phyloP scores from a whole-genome alignment of 305 asterid species.

The Fraxinus latifolia region DNA sequence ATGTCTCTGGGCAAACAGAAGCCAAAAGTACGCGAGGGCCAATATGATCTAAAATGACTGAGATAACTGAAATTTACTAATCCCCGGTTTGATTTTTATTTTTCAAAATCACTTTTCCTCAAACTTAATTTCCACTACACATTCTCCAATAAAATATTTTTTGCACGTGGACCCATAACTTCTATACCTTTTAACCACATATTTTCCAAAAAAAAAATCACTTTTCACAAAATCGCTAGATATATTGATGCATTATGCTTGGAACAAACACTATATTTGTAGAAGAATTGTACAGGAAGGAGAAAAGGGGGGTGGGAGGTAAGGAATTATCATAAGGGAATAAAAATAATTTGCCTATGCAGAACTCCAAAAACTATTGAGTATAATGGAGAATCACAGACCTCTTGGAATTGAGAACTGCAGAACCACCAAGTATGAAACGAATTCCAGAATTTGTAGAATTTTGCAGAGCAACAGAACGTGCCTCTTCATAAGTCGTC shows the following conservation, averaged over 20 bases:
- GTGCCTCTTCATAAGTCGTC: conserved; percentile 96
- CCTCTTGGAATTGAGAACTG: conserved; percentile 87
- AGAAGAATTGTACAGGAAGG: not conserved
- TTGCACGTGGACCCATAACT: not conserved
- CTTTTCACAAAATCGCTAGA: not conserved
- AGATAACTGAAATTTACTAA: not conserved
- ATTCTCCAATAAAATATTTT: not conserved
- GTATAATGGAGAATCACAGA: conserved; percentile 25
- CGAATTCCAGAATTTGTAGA: conserved; percentile 86
- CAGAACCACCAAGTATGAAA: conserved; percentile 91
- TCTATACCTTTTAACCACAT: not conserved
- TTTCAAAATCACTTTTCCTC: not conserved
- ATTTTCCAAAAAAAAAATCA: not conserved
- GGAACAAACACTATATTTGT: not conserved
- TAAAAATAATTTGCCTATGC: not conserved
- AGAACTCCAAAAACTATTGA: not conserved
- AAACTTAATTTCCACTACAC: not conserved
- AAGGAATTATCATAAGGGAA: not conserved
- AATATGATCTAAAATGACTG: not conserved
- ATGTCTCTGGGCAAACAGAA: not conserved
- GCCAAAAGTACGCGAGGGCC: not conserved
- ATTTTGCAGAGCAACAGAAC: conserved; percentile 76
- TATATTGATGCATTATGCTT: not conserved
- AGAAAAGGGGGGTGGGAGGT: not conserved
- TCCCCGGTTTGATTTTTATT: not conserved